Percentiles rank a stretch among this genome's conserved stretches.
Evolutionary conservation across 306 rosid species (phyloP).

Genomic region (Phaseolus lunatus): DNA sequence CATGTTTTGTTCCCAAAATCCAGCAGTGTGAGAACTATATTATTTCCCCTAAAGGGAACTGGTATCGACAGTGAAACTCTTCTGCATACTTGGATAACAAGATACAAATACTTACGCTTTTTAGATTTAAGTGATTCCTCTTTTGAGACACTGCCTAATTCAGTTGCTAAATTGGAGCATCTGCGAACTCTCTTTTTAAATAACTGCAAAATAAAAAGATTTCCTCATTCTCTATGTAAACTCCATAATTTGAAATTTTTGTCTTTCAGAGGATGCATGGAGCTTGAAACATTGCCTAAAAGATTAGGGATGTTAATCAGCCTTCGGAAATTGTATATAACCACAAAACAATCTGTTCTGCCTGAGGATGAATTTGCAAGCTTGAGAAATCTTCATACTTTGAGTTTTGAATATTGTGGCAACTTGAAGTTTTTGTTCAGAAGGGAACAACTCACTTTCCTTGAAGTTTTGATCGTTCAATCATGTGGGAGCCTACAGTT

Average conservation of each 20-base stretch:
- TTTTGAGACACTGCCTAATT: not conserved
- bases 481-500: not conserved
- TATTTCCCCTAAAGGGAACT: not conserved
- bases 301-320: conserved; percentile 21
- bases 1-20: not conserved
- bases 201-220: conserved; percentile 11
- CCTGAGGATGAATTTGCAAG: not conserved
- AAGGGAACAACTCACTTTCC: not conserved
- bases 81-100: conserved; percentile 1
- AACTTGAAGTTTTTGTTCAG: not conserved
- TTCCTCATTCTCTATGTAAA: conserved; percentile 13
- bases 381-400: conserved; percentile 14
- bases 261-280: conserved; percentile 7
- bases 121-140: conserved; percentile 25
- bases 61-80: not conserved
- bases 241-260: conserved; percentile 29
- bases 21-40: not conserved
- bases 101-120: conserved; percentile 1
- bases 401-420: conserved; percentile 1
- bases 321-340: conserved; percentile 13
- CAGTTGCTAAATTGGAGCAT: not conserved
- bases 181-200: not conserved
- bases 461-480: not conserved
- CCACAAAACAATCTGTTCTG: conserved; percentile 26
- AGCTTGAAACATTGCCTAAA: conserved; percentile 26